Evolutionary conservation across 2,329 filamentous ascomycete species (phyloP), one percentile per base, ranked within the genome.

Genomic region (Colletotrichum viniferum): DNA sequence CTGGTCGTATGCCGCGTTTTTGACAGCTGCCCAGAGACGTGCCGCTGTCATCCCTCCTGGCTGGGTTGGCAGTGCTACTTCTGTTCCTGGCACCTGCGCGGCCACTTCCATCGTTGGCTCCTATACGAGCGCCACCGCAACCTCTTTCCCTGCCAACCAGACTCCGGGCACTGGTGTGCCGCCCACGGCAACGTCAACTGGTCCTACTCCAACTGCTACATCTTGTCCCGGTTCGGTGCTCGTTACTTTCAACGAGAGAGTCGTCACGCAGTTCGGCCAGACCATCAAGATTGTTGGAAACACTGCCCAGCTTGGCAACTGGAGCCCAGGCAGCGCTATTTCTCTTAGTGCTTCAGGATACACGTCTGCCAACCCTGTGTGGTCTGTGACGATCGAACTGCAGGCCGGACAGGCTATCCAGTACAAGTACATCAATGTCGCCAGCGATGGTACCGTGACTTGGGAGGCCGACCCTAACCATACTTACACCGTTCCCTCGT

Each of bases 1-100:
- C 4, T 95, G 93, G 93, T 94, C 92, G 1, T 95, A 94, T 78
- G 92, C 93, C 2, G 88, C 93, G 0, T 92, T 95, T 82, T 84
- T 95, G 62, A 93, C 92, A 1, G 90, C 90, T n/a, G 84, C 86
- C 28, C 88, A 88, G 56, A 89, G 92, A 48, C 89, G 92, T 62
- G 87, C 88, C 62, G 88, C 88, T 24, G 79, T 89, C 18, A 82
- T 92, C 10, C 91, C 92, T 2, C 84, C 87, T 2, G 88, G 90
- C 7, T 94, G 92, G 92, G 86, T 87, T 5, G 87, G 84, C 32
- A 77, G 83, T 60, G 86, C 86, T 4, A 87, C 86, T 73, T 85
- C 85, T 0, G 83, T 92, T 0, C 90, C 92, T 1, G 78, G 83
- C 3, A 81, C 82, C 1, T 93, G 92, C 81, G 80, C 81, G 10